Percentiles rank a stretch among this genome's conserved stretches.
These are phyloP conservation scores for Aureobasidium subglaciale DNA, from an alignment of 2,329 filamentous ascomycete species.

Conservation along the genomic window DNA sequence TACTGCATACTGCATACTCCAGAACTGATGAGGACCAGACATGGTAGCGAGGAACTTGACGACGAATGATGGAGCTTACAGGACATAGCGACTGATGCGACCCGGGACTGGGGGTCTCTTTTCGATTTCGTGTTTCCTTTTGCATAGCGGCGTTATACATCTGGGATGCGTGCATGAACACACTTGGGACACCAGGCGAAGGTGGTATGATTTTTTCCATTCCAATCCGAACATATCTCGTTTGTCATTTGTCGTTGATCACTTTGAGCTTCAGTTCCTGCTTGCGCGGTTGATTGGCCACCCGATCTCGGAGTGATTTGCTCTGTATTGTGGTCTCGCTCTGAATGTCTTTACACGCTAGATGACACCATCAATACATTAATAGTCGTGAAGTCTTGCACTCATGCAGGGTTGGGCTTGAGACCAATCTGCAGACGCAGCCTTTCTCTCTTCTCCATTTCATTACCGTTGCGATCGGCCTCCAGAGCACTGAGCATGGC, in stretches of 20 bases:
- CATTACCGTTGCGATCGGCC: constrained; percentile 25
- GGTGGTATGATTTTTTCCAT: background rate
- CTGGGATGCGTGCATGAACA: constrained; percentile 10
- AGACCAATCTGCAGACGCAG: constrained; percentile 27
- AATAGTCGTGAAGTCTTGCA: background rate
- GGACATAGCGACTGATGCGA: background rate
- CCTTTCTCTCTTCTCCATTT: constrained; percentile 25
- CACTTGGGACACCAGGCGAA: background rate
- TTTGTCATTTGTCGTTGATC: background rate
- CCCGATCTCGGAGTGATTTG: background rate
- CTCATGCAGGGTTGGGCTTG: constrained; percentile 26
- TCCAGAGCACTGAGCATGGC: constrained; percentile 26
- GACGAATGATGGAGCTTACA: constrained; percentile 24
- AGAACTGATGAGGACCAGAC: constrained; percentile 24
- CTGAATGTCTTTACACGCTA: background rate
- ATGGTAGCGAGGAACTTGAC: constrained; percentile 35
- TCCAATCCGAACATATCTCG: background rate
- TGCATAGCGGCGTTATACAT: constrained; percentile 15
- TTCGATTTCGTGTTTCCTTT: constrained; percentile 9
- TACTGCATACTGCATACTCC: background rate
- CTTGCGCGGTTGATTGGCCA: background rate
- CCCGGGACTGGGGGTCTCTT: constrained; percentile 1
- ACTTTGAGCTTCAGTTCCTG: background rate
- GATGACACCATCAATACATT: background rate
- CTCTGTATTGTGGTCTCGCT: background rate